Evolutionary conservation across 2,329 filamentous ascomycete genomes (phyloP), one percentile per base, ranked within the genome.

Genomic region (Neocatenulostroma microsporum): DNA sequence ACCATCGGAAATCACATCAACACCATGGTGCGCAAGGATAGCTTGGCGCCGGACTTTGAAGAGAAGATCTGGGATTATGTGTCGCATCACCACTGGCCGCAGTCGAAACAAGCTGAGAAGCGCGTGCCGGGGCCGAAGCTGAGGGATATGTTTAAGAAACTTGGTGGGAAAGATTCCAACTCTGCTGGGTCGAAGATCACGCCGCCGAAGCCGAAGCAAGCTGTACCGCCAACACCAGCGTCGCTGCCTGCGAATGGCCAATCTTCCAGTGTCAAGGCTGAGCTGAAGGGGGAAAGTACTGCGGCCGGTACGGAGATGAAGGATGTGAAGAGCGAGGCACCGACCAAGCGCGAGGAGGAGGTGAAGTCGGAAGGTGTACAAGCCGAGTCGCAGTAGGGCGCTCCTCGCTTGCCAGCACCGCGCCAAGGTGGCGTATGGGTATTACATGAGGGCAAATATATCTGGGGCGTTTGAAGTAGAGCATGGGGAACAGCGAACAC

Each of bases 1-100:
- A 68, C 68, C 4, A 77, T 82, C 55, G 78, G 78, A 36, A 71
- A 73, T 38, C 80, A 78, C 49, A 72, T 81, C 43, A 70, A 73
- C 33, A 62, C 66, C 20, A 59, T 68, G 21, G 65, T 52, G 5
- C 40, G 44, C 13, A 47, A 54, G 30, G 42, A 48, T 30, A 45
- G 45, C 9, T 37, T 46, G 25, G n/a, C n/a, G n/a, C 21, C 30
- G 37, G 30, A 29, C 11, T 39, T 56, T 13, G 54, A 57, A 21
- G 49, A 54, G 27, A 48, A 50, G 29, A 44, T 62, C 12, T 62
- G 59, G 59, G 49, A 58, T 10, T 59, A 54, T 35, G 53, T 61
- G 7, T 49, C 49, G 13, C 47, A 54, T 18, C 46, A 54, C 21
- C 52, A 60, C 41, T 62, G 59, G 59, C 59, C 59, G 14, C 57